Evolutionary conservation across 306 rosid species (phyloP).

Genomic region (Carpinus fangiana): DNA sequence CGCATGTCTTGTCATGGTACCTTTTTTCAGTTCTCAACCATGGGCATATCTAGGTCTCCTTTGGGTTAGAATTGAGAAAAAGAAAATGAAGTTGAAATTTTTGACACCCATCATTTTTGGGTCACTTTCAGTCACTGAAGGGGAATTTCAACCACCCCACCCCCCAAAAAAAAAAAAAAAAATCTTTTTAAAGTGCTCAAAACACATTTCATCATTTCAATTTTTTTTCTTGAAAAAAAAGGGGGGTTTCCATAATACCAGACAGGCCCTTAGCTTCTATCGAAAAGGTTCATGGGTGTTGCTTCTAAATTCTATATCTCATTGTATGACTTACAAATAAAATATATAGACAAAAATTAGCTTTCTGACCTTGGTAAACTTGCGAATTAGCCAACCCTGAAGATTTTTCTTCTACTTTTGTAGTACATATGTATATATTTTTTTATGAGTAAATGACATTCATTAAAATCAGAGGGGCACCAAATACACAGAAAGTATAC

Average conservation of each 20-base stretch:
- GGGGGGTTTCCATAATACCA: not conserved
- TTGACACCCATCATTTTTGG: not conserved
- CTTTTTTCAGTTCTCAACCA: not conserved
- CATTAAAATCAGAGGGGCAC: too few relatives aligned
- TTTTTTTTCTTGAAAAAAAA: not conserved
- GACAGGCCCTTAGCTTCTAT: not conserved
- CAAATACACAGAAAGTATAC: too few relatives aligned
- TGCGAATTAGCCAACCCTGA: not conserved
- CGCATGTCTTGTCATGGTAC: not conserved
- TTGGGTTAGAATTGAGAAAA: not conserved
- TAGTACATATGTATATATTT: too few relatives aligned
- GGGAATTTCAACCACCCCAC: too few relatives aligned
- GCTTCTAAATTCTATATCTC: not conserved
- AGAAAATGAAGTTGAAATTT: not conserved
- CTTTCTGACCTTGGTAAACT: not conserved
- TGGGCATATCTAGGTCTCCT: not conserved
- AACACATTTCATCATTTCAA: not conserved
- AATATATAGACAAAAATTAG: not conserved
- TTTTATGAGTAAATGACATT: too few relatives aligned
- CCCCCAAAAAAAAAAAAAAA: too few relatives aligned
- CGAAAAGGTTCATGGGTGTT: not conserved
- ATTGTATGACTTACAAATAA: not conserved
- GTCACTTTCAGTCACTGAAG: not conserved
- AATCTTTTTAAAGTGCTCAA: not conserved
- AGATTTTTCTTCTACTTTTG: not conserved